Evolutionary conservation across 768 basidiomycete genomes (phyloP).

Genomic region (Suillus plorans): DNA sequence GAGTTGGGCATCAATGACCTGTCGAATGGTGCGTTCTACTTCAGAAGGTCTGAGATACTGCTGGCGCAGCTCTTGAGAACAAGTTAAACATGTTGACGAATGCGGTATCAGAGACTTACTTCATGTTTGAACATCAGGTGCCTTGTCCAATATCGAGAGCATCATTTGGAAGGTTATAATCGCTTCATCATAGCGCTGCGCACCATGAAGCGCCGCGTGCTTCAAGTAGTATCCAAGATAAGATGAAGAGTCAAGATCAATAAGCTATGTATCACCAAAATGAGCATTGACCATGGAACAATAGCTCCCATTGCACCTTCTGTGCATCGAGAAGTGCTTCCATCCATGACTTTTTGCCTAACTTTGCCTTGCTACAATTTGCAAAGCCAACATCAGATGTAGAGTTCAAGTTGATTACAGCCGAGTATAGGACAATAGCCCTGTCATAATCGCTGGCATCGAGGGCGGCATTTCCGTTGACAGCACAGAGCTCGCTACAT

Average conservation of each 20-base stretch:
- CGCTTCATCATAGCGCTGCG: too few relatives aligned
- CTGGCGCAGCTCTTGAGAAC: neutral
- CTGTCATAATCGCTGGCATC: too few relatives aligned
- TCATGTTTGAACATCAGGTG: neutral
- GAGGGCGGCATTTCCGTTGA: too few relatives aligned
- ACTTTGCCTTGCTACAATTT: neutral
- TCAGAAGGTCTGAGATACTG: neutral
- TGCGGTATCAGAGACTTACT: neutral
- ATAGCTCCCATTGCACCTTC: too few relatives aligned
- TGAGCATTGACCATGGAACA: too few relatives aligned
- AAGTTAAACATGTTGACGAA: neutral
- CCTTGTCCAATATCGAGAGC: neutral
- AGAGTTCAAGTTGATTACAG: neutral
- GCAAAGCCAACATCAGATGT: neutral
- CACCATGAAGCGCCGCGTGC: too few relatives aligned
- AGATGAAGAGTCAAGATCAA: too few relatives aligned
- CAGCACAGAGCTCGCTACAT: too few relatives aligned
- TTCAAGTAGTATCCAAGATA: too few relatives aligned
- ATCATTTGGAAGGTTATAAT: neutral
- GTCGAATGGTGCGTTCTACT: neutral
- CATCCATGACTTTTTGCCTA: neutral
- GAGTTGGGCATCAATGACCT: neutral
- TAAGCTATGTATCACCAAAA: too few relatives aligned
- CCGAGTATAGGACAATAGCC: too few relatives aligned
- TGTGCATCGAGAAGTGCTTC: neutral